Base-by-base conservation (phyloP, 768 basidiomycete genomes). In the Lactarius psammicola region DNA sequence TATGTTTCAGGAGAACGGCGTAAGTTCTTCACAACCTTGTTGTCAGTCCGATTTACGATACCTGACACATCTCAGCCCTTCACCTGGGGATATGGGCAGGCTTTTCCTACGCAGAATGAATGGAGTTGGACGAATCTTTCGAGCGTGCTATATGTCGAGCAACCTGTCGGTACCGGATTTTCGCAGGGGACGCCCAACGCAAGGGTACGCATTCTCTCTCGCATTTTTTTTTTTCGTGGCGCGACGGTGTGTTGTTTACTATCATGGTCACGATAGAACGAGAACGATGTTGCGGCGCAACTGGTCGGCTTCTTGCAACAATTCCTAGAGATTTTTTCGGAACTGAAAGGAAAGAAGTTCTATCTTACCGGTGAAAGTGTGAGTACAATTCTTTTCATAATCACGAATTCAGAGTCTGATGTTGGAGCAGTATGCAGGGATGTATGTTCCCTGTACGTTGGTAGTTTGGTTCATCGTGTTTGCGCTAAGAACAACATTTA, bases 51-150 rank as follows among this genome's bases (percentile, higher is more conserved):
- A 49, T 13, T 9, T 26, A 36, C 17, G 26, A 51, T 4, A 20
- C 7, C 42, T 51, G 51, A 66, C 36, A 40, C 36, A 15, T 1
- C 28, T 9, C 69, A 90, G 89, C 90, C 90, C 0, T 79, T 92
- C 74, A 80, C 79, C 53, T 90, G 89, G 89, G 75, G 81, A 8
- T 78, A 68, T 54, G 90, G 90, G 0, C 83, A 84, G 70, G 88
- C 87, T 1, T 80, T 80, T 63, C 85, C 89, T 2, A 87, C 82
- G 1, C 78, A 74, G 8, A 92, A 90, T 61, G 80, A 87, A 68
- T 82, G 81, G 70, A 89, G 88, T 74, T 92, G 90, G 90, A 91
- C 90, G 0, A 92, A 91, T 70, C 78, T 92, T 9, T 89, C 88
- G 2, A 89, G 86, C 62, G 75, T 90, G 9, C 76, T 91, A 18